Percentiles rank a stretch among this genome's conserved stretches.
These are phyloP conservation scores for Botryotinia narcissicola DNA, from an alignment of 2,329 filamentous ascomycete species.

Conservation along the genomic window DNA sequence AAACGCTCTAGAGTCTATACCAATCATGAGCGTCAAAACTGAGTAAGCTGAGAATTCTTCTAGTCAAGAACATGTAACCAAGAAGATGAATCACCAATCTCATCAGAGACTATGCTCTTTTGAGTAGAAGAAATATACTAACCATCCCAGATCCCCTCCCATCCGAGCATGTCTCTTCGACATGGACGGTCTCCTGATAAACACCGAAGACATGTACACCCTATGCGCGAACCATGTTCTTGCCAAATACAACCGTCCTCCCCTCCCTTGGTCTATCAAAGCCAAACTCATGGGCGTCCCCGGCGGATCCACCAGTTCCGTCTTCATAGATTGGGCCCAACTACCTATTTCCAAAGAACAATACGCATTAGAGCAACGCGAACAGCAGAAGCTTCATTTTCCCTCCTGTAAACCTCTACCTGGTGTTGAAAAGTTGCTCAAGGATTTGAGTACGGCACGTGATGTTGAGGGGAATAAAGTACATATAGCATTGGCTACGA, in stretches of 20 bases:
- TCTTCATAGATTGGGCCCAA: constrained; percentile 79
- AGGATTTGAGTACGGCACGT: constrained; percentile 46
- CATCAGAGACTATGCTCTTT: too few species aligned
- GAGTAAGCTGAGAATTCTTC: neutral
- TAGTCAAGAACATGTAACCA: neutral
- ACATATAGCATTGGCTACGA: constrained; percentile 2
- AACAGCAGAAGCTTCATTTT: constrained; percentile 70
- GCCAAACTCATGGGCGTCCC: constrained; percentile 61
- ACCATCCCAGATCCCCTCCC: constrained; percentile 62
- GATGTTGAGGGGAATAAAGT: neutral
- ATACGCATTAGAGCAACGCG: constrained; percentile 58
- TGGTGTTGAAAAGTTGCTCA: constrained; percentile 69
- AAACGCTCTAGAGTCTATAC: neutral
- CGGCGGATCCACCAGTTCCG: constrained; percentile 46
- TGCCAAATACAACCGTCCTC: constrained; percentile 66
- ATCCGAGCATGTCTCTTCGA: constrained; percentile 94
- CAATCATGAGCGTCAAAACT: neutral
- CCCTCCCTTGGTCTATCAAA: constrained; percentile 91
- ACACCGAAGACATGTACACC: constrained; percentile 92
- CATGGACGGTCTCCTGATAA: constrained; percentile 97
- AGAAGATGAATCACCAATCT: neutral
- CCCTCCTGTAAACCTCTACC: constrained; percentile 72
- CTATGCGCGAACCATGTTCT: constrained; percentile 80
- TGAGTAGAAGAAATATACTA: neutral
- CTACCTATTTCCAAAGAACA: constrained; percentile 73